Evolutionary conservation across 441 rosid species (phyloP), one percentile per base, ranked within the genome.

Genomic region (Bruguiera hainesii): DNA sequence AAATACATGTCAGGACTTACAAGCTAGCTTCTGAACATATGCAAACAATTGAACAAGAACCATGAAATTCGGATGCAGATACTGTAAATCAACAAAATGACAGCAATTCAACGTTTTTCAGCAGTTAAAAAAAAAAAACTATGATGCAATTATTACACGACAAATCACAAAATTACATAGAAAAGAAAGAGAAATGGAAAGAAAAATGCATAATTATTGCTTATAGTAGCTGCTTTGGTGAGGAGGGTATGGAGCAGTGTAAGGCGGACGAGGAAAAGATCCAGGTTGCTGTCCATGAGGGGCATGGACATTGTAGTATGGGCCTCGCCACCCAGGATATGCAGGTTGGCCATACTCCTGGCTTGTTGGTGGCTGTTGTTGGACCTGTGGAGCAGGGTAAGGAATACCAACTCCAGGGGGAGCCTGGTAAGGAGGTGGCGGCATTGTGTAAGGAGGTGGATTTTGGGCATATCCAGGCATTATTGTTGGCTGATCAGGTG

Each of bases 251-350:
- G 82, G 93, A 59, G 75, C 73, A 1, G 89, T 78, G 72, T 94
- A 93, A 23, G 98, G 91, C 68, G 97, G 95, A 60, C 88, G 85
- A 19, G 97, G 91, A 67, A 56, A 58, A 29, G 89, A 79, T 48
- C 81, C 85, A 28, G 85, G 82, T 71, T 88, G 96, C 74, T 88
- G 95, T 21, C 78, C 84, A 21, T 42, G 48, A 42, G 48, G 48
- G 48, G 48, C 48, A 13, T 82, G 91, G 37, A 86, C 80, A 71
- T 84, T 87, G 80, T 89, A 87, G 79, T 91, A 94, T 8, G 97
- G 87, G 37, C 96, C 96, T 16, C 83, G 90, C 97, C 97, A 94
- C 42, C 92, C 93, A n/a, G 89, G 93, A 83, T 87, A 87, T 37
- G 89, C 89, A 33, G 95, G 95, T 60, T 89, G 95, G n/a, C 95